Evolutionary conservation across 2,329 filamentous ascomycete species (phyloP), one percentile per base, ranked within the genome.

Genomic region (Pseudogymnoascus sp.): DNA sequence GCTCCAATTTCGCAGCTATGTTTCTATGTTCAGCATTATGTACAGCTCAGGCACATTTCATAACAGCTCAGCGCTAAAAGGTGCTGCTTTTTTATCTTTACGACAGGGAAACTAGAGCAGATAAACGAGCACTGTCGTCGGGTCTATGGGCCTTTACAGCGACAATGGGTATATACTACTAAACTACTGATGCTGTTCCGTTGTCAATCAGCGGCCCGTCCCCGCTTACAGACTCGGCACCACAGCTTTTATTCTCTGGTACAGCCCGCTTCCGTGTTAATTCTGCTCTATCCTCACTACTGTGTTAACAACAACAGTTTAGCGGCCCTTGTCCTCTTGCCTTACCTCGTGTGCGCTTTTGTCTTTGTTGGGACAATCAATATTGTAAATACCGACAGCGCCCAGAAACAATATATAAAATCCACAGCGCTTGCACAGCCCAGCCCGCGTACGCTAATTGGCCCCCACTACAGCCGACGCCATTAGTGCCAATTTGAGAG

Each of bases 1-100:
- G 76, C 68, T 93, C 89, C 60, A 93, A 78, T 19, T 19, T 19
- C 19, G 19, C 19, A 19, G 19, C 19, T 19, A 19, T 19, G 19
- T 19, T 19, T 19, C 19, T 19, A 19, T 19, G 19, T 19, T 19
- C 19, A 19, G 19, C 19, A 19, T 19, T 19, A 19, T 19, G 19
- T 19, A 19, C 19, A 19, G 19, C 19, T 19, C 19, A 19, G 19
- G 19, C 19, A 19, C 19, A 19, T 19, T 19, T 19, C 19, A 19
- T 19, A 19, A 19, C 19, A 19, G 19, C 19, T 19, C 19, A 19
- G 19, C 19, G 1, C 19, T 19, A 19, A 19, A 19, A 19, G 19
- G 19, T 19, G 19, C 19, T 19, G 19, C 19, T 19, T 19, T 19
- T 19, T 19, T 19, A 19, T 19, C 19, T 19, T 19, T 19, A 19